Percentiles rank a stretch among this genome's conserved stretches.
Evolutionary conservation across 345 rosid species (phyloP).

Genomic region (Euclidium syriacum): DNA sequence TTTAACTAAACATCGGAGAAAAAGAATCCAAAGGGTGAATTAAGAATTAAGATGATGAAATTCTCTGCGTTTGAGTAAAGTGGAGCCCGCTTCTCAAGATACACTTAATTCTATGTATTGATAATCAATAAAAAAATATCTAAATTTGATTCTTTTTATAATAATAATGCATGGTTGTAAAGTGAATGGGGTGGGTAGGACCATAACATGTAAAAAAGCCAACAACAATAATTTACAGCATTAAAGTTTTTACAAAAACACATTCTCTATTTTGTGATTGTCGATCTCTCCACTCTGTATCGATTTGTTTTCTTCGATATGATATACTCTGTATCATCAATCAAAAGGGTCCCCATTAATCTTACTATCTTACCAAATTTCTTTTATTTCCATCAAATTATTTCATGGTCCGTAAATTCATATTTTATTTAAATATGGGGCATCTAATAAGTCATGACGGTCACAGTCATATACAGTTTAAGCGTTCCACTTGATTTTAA

Average conservation of each 20-base stretch:
- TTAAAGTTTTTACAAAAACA: neutral
- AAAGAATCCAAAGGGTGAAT: slow-evolving; percentile 6
- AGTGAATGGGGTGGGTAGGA: slow-evolving; percentile 11
- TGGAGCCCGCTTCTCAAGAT: slow-evolving; percentile 17
- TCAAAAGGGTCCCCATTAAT: slow-evolving; percentile 13
- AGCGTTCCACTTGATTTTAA: too few species aligned
- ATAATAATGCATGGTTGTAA: slow-evolving; percentile 7
- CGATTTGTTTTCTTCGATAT: neutral
- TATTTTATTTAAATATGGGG: neutral
- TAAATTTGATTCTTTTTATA: neutral
- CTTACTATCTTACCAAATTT: neutral
- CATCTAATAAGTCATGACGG: too few species aligned
- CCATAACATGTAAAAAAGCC: slow-evolving; percentile 23
- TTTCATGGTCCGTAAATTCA: too few species aligned
- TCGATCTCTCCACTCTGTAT: slow-evolving; percentile 2
- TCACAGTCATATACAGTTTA: too few species aligned
- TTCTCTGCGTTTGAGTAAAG: slow-evolving; percentile 27
- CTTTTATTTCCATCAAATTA: too few species aligned
- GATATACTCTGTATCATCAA: slow-evolving; percentile 4
- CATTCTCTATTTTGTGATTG: slow-evolving; percentile 12
- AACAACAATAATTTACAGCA: slow-evolving; percentile 27
- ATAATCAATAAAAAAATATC: neutral
- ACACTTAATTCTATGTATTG: slow-evolving; percentile 10
- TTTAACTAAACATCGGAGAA: neutral
- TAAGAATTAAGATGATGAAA: slow-evolving; percentile 11